Evolutionary conservation across 495 filamentous ascomycete species (phyloP), one percentile per base, ranked within the genome.

Genomic region (Annulohypoxylon bovei): DNA sequence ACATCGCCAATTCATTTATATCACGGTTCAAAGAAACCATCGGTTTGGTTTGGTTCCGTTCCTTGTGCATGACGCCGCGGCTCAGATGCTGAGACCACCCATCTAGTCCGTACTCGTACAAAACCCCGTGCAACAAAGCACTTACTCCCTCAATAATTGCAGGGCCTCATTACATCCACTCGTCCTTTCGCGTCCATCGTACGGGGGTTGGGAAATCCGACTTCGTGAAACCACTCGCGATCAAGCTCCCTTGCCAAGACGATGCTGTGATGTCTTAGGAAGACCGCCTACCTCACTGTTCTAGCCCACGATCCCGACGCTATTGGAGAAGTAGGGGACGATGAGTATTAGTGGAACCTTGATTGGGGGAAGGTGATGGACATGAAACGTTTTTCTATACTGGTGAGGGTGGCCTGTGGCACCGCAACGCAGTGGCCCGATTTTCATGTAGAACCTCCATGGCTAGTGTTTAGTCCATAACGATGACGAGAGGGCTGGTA

Each of bases 71-170:
- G 40, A 55, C 35, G 20, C 46, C 39, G 27, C 39, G 32, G 54
- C 27, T n/a, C n/a, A 59, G 40, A 59, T 58, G 28, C 18, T 49
- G 44, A 52, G 33, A 47, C 52, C 37, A 30, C 9, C 52, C 52
- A 62, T 60, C 63, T 33, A 35, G 53, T 33, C 39, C 46, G 40
- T 65, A 61, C 70, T 72, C 55, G 61, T 32, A 68, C 65, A 16
- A 60, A 61, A 49, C 22, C 20, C 28, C 8, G 69, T 72, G 55
- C 39, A 44, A 65, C 60, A 56, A 49, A 23, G 32, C 22, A 50
- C 33, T 56, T 16, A 50, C 33, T 61, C 67, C 40, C 54, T 68
- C 49, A 57, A 57, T 49, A 56, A 57, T 56, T 62, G 50, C 35
- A 59, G 28, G 39, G 39, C n/a, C n/a, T 28, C 16, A 44, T 30